A percentile compares a stretch with the other conserved stretches of the same genome.
These are phyloP conservation scores for Mycogone perniciosa DNA, from an alignment of 2,329 filamentous ascomycete genomes.

Conservation along the genomic window DNA sequence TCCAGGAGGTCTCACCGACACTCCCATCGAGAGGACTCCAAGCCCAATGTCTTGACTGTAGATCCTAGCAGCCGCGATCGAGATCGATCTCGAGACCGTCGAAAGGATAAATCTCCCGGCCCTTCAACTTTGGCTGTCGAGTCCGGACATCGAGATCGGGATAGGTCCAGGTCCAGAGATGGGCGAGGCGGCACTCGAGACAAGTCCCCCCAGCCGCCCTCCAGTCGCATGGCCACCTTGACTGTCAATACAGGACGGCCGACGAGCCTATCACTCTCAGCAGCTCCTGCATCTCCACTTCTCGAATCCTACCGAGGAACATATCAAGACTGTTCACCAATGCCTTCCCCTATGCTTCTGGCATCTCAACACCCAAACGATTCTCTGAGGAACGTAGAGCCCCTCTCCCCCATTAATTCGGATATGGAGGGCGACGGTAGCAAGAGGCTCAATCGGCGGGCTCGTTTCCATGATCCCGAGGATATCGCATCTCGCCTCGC, in stretches of 20 bases:
- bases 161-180: slow-evolving; percentile 22
- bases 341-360: slow-evolving; percentile 73
- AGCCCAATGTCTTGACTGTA: slow-evolving; percentile 36
- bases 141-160: slow-evolving; percentile 12
- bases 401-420: slow-evolving; percentile 47
- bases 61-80: slow-evolving; percentile 33
- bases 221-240: slow-evolving; percentile 46
- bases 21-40: slow-evolving; percentile 30
- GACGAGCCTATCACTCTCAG: slow-evolving; percentile 39
- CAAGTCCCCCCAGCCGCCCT: slow-evolving; percentile 43
- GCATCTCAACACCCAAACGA: slow-evolving; percentile 42
- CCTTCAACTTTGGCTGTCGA: slow-evolving; percentile 19
- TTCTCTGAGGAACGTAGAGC: slow-evolving; percentile 42
- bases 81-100: slow-evolving; percentile 29
- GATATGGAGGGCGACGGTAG: slow-evolving; percentile 35
- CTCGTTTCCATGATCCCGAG: slow-evolving; percentile 77
- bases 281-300: slow-evolving; percentile 72
- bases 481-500: slow-evolving; percentile 73
- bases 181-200: slow-evolving; percentile 33
- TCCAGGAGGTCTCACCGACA: slow-evolving; percentile 9
- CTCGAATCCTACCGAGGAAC: slow-evolving; percentile 90
- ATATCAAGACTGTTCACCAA: slow-evolving; percentile 89
- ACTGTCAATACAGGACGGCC: slow-evolving; percentile 42
- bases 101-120: slow-evolving; percentile 23
- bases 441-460: slow-evolving; percentile 48